Evolutionary conservation across 2,329 filamentous ascomycete genomes (phyloP).

Genomic region (Cadophora malorum): DNA sequence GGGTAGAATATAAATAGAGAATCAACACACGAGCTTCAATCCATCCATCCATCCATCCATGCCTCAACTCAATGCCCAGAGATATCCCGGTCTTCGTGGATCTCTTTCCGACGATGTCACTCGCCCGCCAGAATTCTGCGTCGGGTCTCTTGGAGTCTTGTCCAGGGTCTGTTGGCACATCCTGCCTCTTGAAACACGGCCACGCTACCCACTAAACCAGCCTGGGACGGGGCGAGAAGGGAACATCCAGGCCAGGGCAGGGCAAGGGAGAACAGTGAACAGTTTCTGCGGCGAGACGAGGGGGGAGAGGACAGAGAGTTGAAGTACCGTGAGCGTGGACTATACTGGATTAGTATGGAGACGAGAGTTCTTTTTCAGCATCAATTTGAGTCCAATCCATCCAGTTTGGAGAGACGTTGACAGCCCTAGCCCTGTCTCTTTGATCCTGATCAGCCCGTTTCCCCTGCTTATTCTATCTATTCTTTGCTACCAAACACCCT

Average conservation of each 20-base stretch:
- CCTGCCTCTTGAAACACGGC: slow-evolving; percentile 20
- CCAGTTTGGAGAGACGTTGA: neutral
- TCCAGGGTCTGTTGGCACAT: slow-evolving; percentile 15
- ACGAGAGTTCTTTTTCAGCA: neutral
- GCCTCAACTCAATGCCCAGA: slow-evolving; percentile 13
- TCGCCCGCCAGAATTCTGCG: slow-evolving; percentile 8
- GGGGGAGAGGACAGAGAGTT: neutral
- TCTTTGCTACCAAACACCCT: neutral
- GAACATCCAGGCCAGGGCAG: neutral
- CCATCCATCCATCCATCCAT: neutral
- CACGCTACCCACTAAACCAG: slow-evolving; percentile 14
- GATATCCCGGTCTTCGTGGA: slow-evolving; percentile 8
- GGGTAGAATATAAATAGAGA: slow-evolving; percentile 12
- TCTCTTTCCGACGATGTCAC: slow-evolving; percentile 12
- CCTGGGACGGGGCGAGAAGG: slow-evolving; percentile 11
- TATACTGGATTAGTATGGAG: neutral
- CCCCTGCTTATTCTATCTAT: neutral
- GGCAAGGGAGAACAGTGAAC: neutral
- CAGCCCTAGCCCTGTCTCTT: slow-evolving; percentile 2
- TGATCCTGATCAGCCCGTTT: neutral
- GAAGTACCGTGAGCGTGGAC: neutral
- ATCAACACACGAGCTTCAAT: neutral
- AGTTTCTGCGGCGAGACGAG: slow-evolving; percentile 4
- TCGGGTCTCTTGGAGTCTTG: neutral
- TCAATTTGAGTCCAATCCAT: neutral